Evolutionary conservation across 139 green algal species (phyloP).

Genomic region (Coelastrella sp.): DNA sequence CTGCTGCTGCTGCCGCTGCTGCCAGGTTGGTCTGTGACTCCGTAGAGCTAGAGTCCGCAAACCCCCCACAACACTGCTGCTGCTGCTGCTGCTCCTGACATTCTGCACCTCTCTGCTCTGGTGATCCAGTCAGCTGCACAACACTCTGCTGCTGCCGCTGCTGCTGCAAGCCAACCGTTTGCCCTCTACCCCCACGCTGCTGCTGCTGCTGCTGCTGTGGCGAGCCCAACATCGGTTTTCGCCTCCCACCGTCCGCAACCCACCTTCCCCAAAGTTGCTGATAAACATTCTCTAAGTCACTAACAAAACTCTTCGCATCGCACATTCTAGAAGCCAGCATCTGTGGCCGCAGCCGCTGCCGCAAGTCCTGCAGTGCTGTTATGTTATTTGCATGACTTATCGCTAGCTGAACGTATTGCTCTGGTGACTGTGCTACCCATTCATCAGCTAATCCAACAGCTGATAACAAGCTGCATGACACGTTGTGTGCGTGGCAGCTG

Average conservation of each 20-base stretch:
- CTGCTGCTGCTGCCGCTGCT: constrained; percentile 4
- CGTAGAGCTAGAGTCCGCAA: too few species aligned
- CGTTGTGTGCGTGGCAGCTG: constrained; percentile 96
- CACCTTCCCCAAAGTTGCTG: constrained; percentile 76
- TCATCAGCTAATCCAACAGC: constrained; percentile 78
- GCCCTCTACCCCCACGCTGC: background rate
- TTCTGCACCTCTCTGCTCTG: background rate
- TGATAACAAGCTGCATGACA: constrained; percentile 89
- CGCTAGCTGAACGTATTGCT: constrained; percentile 89
- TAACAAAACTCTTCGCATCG: constrained; percentile 81
- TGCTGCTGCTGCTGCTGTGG: constrained; percentile 18
- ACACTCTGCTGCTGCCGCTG: background rate
- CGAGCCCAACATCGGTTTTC: background rate
- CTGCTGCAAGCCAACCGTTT: too few species aligned
- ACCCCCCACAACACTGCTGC: too few species aligned
- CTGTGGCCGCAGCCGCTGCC: constrained; percentile 73
- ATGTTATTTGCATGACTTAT: constrained; percentile 71
- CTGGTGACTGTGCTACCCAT: constrained; percentile 83
- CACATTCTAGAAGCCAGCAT: constrained; percentile 91
- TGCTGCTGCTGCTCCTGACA: background rate
- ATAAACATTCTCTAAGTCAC: constrained; percentile 84
- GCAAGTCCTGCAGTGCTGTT: constrained; percentile 69
- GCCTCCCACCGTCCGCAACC: constrained; percentile 31
- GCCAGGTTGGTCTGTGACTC: too few species aligned
- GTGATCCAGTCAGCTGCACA: too few species aligned